Evolutionary conservation across 1,284 basidiomycete genomes (phyloP).

Genomic region (Sanghuangporus weigelae): DNA sequence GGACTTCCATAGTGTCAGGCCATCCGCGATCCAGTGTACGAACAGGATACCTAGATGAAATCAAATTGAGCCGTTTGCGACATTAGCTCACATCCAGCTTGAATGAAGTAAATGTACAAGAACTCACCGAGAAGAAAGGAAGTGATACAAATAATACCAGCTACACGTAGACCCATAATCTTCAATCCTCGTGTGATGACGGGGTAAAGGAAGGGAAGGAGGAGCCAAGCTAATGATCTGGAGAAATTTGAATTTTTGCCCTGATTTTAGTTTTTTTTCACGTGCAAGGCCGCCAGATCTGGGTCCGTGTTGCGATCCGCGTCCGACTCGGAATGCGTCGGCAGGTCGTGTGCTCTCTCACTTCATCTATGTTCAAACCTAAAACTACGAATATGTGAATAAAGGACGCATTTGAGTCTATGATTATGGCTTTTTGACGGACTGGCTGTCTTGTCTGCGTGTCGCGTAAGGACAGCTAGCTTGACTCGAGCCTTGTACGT

Average conservation of each 20-base stretch:
- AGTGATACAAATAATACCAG: conserved; percentile 65
- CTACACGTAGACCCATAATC: conserved; percentile 60
- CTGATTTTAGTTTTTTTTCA: conserved; percentile 24
- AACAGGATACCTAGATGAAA: conserved; percentile 58
- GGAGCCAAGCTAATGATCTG: not conserved
- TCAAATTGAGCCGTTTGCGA: not conserved
- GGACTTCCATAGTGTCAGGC: conserved; percentile 77
- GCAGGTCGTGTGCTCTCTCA: too few relatives aligned
- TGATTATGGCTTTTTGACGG: too few relatives aligned
- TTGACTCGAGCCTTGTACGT: too few relatives aligned
- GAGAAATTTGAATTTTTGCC: not conserved
- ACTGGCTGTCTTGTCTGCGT: too few relatives aligned
- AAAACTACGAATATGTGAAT: too few relatives aligned
- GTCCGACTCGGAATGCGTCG: too few relatives aligned
- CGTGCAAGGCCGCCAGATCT: conserved; percentile 33
- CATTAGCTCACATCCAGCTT: not conserved
- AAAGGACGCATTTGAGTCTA: too few relatives aligned
- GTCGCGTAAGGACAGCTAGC: too few relatives aligned
- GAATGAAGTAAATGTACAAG: not conserved
- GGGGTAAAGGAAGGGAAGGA: not conserved
- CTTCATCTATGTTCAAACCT: too few relatives aligned
- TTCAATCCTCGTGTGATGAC: not conserved
- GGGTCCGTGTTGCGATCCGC: not conserved
- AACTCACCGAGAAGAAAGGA: conserved; percentile 71
- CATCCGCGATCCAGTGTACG: conserved; percentile 85